A percentile compares a stretch with the other conserved stretches of the same genome.
phyloP scores from a whole-genome alignment of 2,329 filamentous ascomycete species.

The Penicillium sp. region DNA sequence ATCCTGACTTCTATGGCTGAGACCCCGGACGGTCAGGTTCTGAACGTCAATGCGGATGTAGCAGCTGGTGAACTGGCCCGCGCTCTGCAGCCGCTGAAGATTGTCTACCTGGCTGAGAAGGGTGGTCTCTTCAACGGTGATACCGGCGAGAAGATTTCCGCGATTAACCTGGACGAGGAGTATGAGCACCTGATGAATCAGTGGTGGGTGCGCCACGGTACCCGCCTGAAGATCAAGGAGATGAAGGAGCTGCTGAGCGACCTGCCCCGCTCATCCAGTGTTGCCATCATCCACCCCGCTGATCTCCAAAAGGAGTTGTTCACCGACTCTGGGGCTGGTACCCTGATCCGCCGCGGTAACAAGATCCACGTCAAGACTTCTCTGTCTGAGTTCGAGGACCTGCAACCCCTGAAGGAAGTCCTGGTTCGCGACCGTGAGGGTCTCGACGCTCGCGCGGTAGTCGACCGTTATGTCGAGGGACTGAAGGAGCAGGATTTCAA shows the following conservation, averaged over 20 bases:
- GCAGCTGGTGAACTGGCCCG: conserved; percentile 90
- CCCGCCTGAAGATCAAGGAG: conserved; percentile 93
- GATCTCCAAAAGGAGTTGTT: conserved; percentile 96
- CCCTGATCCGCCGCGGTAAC: conserved; percentile 85
- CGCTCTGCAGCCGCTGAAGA: conserved; percentile 87
- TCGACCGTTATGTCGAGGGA: conserved; percentile 80
- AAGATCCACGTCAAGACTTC: conserved; percentile 74
- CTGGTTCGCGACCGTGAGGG: conserved; percentile 78
- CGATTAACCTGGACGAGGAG: conserved; percentile 96
- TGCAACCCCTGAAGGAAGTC: conserved; percentile 74
- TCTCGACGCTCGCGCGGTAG: conserved; percentile 75
- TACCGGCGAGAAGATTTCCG: conserved; percentile 90
- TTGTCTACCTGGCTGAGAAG: conserved; percentile 98
- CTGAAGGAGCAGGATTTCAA: conserved; percentile 77
- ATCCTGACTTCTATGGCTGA: conserved; percentile 97
- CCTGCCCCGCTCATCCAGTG: conserved; percentile 85
- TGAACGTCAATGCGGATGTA: conserved; percentile 98
- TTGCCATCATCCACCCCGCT: conserved; percentile 95
- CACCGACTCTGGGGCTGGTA: conserved; percentile 92
- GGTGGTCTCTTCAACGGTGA: conserved; percentile 92
- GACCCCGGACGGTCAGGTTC: conserved; percentile 81
- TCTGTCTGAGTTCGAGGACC: conserved; percentile 70
- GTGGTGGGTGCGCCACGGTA: conserved; percentile 93
- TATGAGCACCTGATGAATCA: conserved; percentile 90
- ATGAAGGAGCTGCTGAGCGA: conserved; percentile 90